These are phyloP conservation scores for Cladosporium cucumerinum DNA, from an alignment of 2,329 filamentous ascomycete genomes.

Conservation along the genomic window DNA sequence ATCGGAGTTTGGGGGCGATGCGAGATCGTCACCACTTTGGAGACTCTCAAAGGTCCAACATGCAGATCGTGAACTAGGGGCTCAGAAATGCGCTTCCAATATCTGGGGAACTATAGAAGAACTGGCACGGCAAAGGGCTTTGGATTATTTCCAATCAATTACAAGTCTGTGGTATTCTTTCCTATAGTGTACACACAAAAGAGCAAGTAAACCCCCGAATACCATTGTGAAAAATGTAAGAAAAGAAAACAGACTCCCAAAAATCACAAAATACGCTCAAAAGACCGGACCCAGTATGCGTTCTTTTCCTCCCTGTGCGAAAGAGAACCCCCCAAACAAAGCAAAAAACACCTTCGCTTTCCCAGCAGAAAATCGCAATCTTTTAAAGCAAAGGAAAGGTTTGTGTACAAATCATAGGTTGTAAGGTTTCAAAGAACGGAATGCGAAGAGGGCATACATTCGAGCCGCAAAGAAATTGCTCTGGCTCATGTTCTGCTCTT, in stretches of 20 bases:
- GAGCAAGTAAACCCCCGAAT: not conserved
- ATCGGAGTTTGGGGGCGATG: not conserved
- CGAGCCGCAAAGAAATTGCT: not conserved
- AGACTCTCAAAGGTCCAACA: not conserved
- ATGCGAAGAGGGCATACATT: not conserved
- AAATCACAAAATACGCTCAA: not conserved
- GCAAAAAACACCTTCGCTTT: not conserved
- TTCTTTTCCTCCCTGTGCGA: not conserved
- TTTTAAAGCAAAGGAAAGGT: not conserved
- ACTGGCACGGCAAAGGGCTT: not conserved
- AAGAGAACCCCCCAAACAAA: not conserved
- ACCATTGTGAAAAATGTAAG: not conserved
- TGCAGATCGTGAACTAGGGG: too few relatives aligned
- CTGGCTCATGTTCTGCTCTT: not conserved
- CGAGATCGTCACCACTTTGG: not conserved
- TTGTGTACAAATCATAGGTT: constrained; percentile 5
- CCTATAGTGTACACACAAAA: not conserved
- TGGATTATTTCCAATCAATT: not conserved
- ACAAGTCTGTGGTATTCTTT: not conserved
- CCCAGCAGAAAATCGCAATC: not conserved
- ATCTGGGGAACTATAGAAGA: too few relatives aligned
- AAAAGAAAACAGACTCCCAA: not conserved
- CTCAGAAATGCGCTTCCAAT: too few relatives aligned
- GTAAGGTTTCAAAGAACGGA: too few relatives aligned
- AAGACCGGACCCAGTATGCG: not conserved